These are phyloP conservation scores for Elaeis oleifera DNA, from an alignment of 202 grass and related monocot species.

Conservation along the genomic window DNA sequence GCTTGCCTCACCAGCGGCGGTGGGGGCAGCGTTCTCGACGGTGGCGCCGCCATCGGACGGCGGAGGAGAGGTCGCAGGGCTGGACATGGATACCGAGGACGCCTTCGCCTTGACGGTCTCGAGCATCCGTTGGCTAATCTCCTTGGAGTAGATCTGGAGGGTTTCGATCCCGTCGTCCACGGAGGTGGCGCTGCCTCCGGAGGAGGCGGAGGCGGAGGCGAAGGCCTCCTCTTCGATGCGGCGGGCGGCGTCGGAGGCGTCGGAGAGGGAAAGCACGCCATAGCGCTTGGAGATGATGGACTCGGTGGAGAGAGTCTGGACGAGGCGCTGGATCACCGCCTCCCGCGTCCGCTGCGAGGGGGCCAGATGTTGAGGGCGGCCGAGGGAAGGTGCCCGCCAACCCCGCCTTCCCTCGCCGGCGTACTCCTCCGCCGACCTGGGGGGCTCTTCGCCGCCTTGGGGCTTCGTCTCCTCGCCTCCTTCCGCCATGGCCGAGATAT, in stretches of 20 bases:
- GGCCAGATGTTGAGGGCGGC: slow-evolving; percentile 11
- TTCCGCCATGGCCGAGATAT: no score
- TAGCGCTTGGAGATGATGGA: slow-evolving; percentile 18
- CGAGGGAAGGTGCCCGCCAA: neutral
- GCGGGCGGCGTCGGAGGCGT: neutral
- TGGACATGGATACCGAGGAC: no score
- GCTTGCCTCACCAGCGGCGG: no score
- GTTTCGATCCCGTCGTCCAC: neutral
- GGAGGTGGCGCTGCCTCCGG: no score
- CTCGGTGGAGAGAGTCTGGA: slow-evolving; percentile 1
- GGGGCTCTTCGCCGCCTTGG: no score
- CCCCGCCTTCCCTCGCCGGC: no score
- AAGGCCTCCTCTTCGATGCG: slow-evolving; percentile 17
- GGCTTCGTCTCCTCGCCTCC: no score
- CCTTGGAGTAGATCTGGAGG: slow-evolving; percentile 18
- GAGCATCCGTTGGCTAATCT: slow-evolving; percentile 7
- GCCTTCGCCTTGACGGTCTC: slow-evolving; percentile 4
- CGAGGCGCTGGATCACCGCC: slow-evolving; percentile 8
- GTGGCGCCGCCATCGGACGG: neutral
- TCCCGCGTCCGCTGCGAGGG: slow-evolving; percentile 16
- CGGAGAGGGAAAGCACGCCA: neutral
- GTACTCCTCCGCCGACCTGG: no score
- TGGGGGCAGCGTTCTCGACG: no score
- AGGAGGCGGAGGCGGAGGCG: neutral
- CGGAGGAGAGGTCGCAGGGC: neutral